A percentile compares a stretch with the other conserved stretches of the same genome.
Evolutionary conservation across 805 yeast species (phyloP).

Genomic region (Candida chilensis): DNA sequence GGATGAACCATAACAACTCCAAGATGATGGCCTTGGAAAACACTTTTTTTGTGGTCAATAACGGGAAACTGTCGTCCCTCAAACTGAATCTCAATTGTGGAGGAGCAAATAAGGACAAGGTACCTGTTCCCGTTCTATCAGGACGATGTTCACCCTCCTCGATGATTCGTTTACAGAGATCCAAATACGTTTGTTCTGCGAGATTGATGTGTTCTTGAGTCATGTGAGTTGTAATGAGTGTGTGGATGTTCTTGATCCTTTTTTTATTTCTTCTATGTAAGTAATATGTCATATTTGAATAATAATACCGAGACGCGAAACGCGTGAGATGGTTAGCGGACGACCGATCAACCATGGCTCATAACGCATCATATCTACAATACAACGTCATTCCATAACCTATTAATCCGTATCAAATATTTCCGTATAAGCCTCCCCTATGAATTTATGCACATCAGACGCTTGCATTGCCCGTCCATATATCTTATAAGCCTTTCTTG

Average conservation of each 20-base stretch:
- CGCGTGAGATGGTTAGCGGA: too few relatives aligned
- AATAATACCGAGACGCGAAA: too few relatives aligned
- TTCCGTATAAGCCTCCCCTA: slow-evolving; percentile 54
- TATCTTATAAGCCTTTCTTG: slow-evolving; percentile 51
- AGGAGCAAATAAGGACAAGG: slow-evolving; percentile 85
- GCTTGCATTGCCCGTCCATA: slow-evolving; percentile 81
- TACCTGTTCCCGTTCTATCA: slow-evolving; percentile 98
- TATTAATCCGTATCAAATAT: too few relatives aligned
- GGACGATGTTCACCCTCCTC: slow-evolving; percentile 84
- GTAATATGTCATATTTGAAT: too few relatives aligned
- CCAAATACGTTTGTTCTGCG: slow-evolving; percentile 83
- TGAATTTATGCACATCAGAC: slow-evolving; percentile 61
- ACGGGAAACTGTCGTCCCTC: slow-evolving; percentile 67
- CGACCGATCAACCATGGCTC: too few relatives aligned
- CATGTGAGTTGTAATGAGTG: too few relatives aligned
- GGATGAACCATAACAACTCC: slow-evolving; percentile 88
- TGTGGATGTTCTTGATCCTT: too few relatives aligned
- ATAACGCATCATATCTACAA: too few relatives aligned
- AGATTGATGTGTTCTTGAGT: slow-evolving; percentile 13
- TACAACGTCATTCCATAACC: too few relatives aligned
- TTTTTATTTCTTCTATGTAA: too few relatives aligned
- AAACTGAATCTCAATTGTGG: slow-evolving; percentile 86
- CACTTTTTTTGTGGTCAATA: slow-evolving; percentile 88
- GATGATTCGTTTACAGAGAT: slow-evolving; percentile 69
- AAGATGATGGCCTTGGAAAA: slow-evolving; percentile 83